A percentile compares a stretch with the other conserved stretches of the same genome.
phyloP scores from a whole-genome alignment of 78 protist species.

The Cyanophora paradoxa region DNA sequence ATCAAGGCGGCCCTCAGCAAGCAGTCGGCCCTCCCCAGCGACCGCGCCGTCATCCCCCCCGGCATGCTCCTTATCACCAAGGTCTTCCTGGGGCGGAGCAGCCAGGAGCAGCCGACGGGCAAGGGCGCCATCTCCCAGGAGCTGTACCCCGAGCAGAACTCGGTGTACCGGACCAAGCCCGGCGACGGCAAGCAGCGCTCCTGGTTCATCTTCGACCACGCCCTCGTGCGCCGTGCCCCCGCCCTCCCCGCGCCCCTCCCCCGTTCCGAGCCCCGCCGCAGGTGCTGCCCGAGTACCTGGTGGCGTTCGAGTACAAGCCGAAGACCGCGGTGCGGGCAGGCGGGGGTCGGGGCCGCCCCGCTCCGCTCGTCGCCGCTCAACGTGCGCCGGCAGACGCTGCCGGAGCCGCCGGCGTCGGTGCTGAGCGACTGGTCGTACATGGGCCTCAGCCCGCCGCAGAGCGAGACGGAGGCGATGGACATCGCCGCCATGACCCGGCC shows the following conservation, averaged over 20 bases:
- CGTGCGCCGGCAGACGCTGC: not conserved
- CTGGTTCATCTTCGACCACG: slow-evolving; percentile 33
- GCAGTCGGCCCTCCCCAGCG: no score
- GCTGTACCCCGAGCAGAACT: not conserved
- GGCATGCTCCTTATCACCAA: slow-evolving; percentile 3
- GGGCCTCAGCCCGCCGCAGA: slow-evolving; percentile 1
- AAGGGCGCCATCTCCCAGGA: not conserved
- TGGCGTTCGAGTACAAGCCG: slow-evolving; percentile 40
- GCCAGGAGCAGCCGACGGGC: not conserved
- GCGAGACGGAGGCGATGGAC: slow-evolving; percentile 21
- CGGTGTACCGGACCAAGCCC: slow-evolving; percentile 18
- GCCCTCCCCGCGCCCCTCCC: no score
- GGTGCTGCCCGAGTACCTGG: slow-evolving; percentile 58
- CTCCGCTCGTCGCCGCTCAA: not conserved
- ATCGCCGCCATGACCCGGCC: slow-evolving; percentile 13
- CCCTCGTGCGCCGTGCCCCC: no score
- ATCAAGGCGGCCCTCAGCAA: no score
- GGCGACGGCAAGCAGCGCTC: slow-evolving; percentile 39
- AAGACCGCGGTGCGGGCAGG: not conserved
- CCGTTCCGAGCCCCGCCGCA: no score
- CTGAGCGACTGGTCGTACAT: no score
- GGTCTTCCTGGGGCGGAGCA: slow-evolving; percentile 22
- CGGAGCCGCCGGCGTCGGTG: not conserved
- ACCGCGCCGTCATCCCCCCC: no score
- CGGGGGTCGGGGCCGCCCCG: not conserved